These are phyloP conservation scores for Colletotrichum incanum DNA, from an alignment of 2,329 filamentous ascomycete genomes.

Conservation along the genomic window DNA sequence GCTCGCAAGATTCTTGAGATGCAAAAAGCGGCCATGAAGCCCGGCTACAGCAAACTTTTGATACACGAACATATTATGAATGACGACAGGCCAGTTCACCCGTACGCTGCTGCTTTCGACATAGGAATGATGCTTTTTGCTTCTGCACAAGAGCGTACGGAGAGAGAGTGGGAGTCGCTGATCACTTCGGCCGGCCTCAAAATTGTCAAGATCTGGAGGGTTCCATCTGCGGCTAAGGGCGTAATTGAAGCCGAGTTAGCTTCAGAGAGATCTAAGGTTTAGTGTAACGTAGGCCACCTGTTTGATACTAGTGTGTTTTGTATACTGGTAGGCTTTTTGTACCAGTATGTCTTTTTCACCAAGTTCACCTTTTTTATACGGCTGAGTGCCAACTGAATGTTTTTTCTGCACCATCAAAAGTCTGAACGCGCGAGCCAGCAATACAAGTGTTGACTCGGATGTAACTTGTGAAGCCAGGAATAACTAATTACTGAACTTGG, in stretches of 20 bases:
- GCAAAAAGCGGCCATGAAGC: constrained; percentile 60
- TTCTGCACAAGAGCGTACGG: constrained; percentile 18
- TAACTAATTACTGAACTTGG: not conserved
- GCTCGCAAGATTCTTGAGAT: constrained; percentile 57
- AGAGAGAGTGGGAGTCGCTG: constrained; percentile 26
- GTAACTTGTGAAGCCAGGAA: not conserved
- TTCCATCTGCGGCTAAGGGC: constrained; percentile 1
- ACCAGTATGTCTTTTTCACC: no score
- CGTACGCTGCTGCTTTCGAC: constrained; percentile 20
- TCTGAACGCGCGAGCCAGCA: not conserved
- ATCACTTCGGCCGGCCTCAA: constrained; percentile 19
- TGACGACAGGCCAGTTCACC: constrained; percentile 47
- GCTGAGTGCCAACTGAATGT: no score
- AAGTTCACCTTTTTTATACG: no score
- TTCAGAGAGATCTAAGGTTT: not conserved
- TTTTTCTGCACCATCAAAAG: no score
- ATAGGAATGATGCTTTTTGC: constrained; percentile 23
- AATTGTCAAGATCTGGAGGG: constrained; percentile 31
- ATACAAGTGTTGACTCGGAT: not conserved
- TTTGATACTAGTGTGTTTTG: no score
- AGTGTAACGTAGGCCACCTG: constrained; percentile 50
- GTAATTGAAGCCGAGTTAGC: constrained; percentile 21
- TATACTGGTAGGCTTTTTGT: no score
- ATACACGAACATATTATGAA: constrained; percentile 57
- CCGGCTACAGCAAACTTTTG: constrained; percentile 56